Evolutionary conservation across 2,329 filamentous ascomycete genomes (phyloP), one percentile per base, ranked within the genome.

Genomic region (Fusarium sp.): DNA sequence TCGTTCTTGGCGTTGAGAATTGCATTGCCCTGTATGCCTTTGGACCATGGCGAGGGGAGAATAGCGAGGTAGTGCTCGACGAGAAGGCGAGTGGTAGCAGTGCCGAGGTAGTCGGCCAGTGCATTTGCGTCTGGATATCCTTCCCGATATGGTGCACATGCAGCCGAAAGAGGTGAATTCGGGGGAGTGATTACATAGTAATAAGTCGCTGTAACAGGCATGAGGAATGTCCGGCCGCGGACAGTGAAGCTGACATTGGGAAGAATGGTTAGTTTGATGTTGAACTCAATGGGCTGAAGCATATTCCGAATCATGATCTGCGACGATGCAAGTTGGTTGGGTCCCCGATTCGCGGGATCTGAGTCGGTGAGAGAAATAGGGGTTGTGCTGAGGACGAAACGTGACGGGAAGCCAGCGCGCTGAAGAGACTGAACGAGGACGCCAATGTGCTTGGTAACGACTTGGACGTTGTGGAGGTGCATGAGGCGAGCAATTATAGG

Each of bases 401-500:
- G 79, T 13, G 87, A 81, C 10, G 83, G 68, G 41, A 88, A 73
- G 26, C 88, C 87, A 17, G 87, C 85, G 26, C 79, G 79, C n/a
- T 83, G 84, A 32, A 90, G 82, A 8, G 84, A 79, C 28, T 77
- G 76, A 11, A 84, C 81, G 20, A 90, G 77, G 18, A 81, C 79
- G 15, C 85, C 83, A 12, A 89, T 77, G 75, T 86, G 85, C 5
- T 75, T 67, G 4, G 82, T 82, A 56, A 85, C 83, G 15, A 81
- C 75, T 30, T 79, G 76, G 41, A 87, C 78, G 50, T 83, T 83
- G 48, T 80, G 79, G 62, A 85, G 81, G 76, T 86, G 86, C 60
- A 83, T 82, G 28, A 86, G 80, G 62, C 86, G 84, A 9, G 86
- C 84, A 54, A 91, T 83, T 54, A 90, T 80, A 34, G 87, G 86